Evolutionary conservation across 108 stramenopile genomes (phyloP).

Genomic region (Cylindrotheca fusiformis): DNA sequence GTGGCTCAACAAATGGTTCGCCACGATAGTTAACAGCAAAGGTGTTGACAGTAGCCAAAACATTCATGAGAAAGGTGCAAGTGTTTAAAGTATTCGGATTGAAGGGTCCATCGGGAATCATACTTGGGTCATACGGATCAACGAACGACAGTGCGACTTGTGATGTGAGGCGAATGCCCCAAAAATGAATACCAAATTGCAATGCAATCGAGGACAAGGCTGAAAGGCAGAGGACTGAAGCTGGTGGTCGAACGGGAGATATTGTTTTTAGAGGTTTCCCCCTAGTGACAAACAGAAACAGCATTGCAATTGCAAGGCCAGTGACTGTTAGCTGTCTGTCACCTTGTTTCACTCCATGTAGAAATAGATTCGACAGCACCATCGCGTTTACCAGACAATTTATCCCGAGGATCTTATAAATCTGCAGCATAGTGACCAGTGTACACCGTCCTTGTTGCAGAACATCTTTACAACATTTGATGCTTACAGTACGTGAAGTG

Average conservation of each 20-base stretch:
- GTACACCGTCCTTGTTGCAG: constrained; percentile 96
- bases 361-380: constrained; percentile 87
- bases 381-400: constrained; percentile 96
- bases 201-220: constrained; percentile 72
- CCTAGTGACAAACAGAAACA: constrained; percentile 92
- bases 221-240: constrained; percentile 77
- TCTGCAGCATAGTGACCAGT: constrained; percentile 90
- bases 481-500: constrained; percentile 86
- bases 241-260: constrained; percentile 73
- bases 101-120: constrained; percentile 94
- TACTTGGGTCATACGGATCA: constrained; percentile 77
- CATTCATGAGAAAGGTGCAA: constrained; percentile 86
- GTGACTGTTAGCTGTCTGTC: constrained; percentile 91
- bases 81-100: constrained; percentile 92
- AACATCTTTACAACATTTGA: constrained; percentile 81
- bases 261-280: constrained; percentile 87
- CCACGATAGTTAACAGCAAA: constrained; percentile 98
- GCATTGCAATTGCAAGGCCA: constrained; percentile 81
- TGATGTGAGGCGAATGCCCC: constrained; percentile 54
- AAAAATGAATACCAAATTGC: constrained; percentile 89
- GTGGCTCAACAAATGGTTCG: constrained; percentile 86
- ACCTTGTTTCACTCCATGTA: constrained; percentile 95
- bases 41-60: constrained; percentile 86
- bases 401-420: constrained; percentile 96
- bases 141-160: constrained; percentile 56